A percentile compares a stretch with the other conserved stretches of the same genome.
These are phyloP conservation scores for Hypoxylon crocopeplum DNA, from an alignment of 495 filamentous ascomycete species.

Conservation along the genomic window DNA sequence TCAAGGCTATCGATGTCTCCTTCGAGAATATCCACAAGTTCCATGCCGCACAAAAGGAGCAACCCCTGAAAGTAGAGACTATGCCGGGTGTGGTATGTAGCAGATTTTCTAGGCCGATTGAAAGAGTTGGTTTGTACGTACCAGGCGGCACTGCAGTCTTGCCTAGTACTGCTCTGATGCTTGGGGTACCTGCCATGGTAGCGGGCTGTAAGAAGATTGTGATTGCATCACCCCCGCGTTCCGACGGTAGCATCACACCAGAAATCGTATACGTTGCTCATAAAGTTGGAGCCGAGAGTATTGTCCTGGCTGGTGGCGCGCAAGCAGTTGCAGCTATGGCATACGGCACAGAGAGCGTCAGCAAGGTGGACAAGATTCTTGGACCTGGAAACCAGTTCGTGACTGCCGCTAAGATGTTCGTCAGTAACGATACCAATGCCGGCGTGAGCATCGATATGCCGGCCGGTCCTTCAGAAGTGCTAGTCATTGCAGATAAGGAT, in stretches of 20 bases:
- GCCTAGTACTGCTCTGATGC: slow-evolving; percentile 95
- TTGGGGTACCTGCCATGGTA: slow-evolving; percentile 96
- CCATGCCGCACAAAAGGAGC: slow-evolving; percentile 87
- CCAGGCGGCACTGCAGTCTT: slow-evolving; percentile 96
- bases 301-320: slow-evolving; percentile 93
- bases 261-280: slow-evolving; percentile 99
- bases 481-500: slow-evolving; percentile 90
- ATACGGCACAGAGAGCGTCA: slow-evolving; percentile 82
- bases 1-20: slow-evolving; percentile 88
- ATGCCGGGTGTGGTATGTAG: slow-evolving; percentile 97
- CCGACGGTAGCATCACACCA: slow-evolving; percentile 89
- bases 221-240: slow-evolving; percentile 86
- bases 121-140: slow-evolving; percentile 92
- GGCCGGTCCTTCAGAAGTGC: slow-evolving; percentile 93
- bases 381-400: slow-evolving; percentile 99
- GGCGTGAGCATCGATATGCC: slow-evolving; percentile 98
- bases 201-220: slow-evolving; percentile 97
- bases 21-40: slow-evolving; percentile 94
- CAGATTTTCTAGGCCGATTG: slow-evolving; percentile 90
- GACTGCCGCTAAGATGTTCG: slow-evolving; percentile 96
- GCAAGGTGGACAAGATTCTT: slow-evolving; percentile 98
- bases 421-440: slow-evolving; percentile 93
- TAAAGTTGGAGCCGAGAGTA: slow-evolving; percentile 93
- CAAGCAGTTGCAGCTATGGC: slow-evolving; percentile 94
- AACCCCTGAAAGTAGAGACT: slow-evolving; percentile 83